Conservation (phyloP, 306 rosid species). For the Dryas octopetala region DNA sequence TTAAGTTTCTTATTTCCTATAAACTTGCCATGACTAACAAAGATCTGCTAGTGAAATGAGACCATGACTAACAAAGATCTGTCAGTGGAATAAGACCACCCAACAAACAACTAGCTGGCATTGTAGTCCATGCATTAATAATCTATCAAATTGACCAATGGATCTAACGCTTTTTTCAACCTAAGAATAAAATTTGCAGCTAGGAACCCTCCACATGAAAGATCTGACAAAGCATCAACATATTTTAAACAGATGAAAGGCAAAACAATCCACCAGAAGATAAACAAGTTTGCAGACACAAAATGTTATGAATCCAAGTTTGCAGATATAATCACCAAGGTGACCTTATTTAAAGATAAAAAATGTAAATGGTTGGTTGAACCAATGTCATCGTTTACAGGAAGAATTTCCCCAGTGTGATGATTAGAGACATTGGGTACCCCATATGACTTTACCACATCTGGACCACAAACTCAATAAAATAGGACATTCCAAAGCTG, state of each 20-base stretch:
- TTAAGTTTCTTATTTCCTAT: background rate
- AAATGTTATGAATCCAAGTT: conserved; percentile 11
- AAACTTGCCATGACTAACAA: background rate
- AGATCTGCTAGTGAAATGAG: background rate
- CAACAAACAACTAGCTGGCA: too few species aligned
- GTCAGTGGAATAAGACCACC: background rate
- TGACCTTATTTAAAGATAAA: background rate
- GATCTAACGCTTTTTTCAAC: background rate
- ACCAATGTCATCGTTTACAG: conserved; percentile 27
- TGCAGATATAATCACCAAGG: conserved; percentile 27
- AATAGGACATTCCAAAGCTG: conserved; percentile 36
- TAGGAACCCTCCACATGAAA: conserved; percentile 20
- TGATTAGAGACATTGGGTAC: conserved; percentile 40
- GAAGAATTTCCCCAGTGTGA: conserved; percentile 19
- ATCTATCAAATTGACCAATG: background rate
- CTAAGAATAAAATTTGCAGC: conserved; percentile 8
- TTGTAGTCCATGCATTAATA: background rate
- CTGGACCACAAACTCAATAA: conserved; percentile 63
- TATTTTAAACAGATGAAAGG: conserved; percentile 18
- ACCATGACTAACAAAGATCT: background rate
- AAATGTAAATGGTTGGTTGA: conserved; percentile 10
- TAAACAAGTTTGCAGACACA: background rate
- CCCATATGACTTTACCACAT: conserved; percentile 33
- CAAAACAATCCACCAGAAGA: conserved; percentile 19
- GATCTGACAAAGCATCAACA: conserved; percentile 16